Evolutionary conservation across 371 early-diverging fungal species (phyloP).

Genomic region (Rhizopus sp.): DNA sequence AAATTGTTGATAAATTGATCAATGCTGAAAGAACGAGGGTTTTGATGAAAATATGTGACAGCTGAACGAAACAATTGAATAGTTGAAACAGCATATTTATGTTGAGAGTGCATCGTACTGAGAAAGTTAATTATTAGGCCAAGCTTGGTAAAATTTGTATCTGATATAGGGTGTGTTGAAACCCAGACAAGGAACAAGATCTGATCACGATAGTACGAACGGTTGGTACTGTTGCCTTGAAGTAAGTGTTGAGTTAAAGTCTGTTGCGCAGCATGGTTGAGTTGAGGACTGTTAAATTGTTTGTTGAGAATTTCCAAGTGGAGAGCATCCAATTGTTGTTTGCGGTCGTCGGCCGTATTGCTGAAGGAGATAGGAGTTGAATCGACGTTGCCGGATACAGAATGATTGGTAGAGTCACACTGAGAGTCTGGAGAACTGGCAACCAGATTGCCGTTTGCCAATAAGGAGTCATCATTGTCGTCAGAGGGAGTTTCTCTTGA

Average conservation of each 20-base stretch:
- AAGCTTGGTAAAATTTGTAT: too few species aligned
- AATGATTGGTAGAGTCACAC: not conserved
- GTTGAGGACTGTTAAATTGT: not conserved
- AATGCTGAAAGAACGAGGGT: too few species aligned
- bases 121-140: too few species aligned
- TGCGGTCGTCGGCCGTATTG: not conserved
- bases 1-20: not conserved
- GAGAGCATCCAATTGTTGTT: constrained; percentile 5
- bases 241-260: not conserved
- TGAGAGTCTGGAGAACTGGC: constrained; percentile 12
- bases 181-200: constrained; percentile 4
- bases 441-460: constrained; percentile 23
- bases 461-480: constrained; percentile 7
- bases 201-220: not conserved
- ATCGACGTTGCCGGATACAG: constrained; percentile 5
- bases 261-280: too few species aligned
- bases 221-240: constrained; percentile 2
- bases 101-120: too few species aligned
- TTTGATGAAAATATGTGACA: not conserved
- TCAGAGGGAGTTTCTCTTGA: not conserved
- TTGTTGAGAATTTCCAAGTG: constrained; percentile 4
- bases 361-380: not conserved
- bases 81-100: too few species aligned
- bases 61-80: not conserved
- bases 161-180: too few species aligned